Evolutionary conservation across 768 basidiomycete species (phyloP), one percentile per base, ranked within the genome.

Genomic region (Phanerodontia chrysosporium): DNA sequence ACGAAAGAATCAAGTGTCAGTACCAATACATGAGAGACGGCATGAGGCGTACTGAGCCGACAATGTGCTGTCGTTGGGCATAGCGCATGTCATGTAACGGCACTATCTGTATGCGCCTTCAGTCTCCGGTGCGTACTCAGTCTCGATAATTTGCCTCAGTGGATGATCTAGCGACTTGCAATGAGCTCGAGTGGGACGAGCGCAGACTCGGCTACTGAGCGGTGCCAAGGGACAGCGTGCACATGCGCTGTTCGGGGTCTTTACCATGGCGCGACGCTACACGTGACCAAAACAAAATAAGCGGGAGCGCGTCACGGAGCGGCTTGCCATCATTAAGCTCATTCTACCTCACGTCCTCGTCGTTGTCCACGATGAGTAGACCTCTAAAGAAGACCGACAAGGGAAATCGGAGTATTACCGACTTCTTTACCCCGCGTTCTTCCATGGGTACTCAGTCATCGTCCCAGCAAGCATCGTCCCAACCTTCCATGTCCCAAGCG

Each of bases 351-450:
- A 32, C 30, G 36, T 49, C n/a, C n/a, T 36, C 57, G 54, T 49
- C 49, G 48, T 55, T 21, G 28, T 21, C 27, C 49, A 51, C 58
- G 55, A 63, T 63, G 58, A 58, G 57, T 55, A 64, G 59, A 45
- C 14, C 49, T 21, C 1, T 29, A 22, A 54, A 58, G 59, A 59
- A 60, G 58, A 49, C 62, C 51, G 61, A 60, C 25, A 46, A 57
- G 10, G 55, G 51, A 7, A 67, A 66, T 60, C 66, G 58, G 39
- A 74, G 60, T 27, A 55, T 84, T 25, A 80, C 80, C 7, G 75
- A 80, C 39, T 84, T 80, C 64, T 83, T 83, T 57, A 28, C 68
- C 36, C 75, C 73, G 44, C 74, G 44, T 62, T 63, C 59, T 3
- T 51, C 55, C 12, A 25, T 32, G 66, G 1, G 57, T 62, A 65